phyloP scores from a whole-genome alignment of 352 stramenopile species.

The Phytopythium vexans region DNA sequence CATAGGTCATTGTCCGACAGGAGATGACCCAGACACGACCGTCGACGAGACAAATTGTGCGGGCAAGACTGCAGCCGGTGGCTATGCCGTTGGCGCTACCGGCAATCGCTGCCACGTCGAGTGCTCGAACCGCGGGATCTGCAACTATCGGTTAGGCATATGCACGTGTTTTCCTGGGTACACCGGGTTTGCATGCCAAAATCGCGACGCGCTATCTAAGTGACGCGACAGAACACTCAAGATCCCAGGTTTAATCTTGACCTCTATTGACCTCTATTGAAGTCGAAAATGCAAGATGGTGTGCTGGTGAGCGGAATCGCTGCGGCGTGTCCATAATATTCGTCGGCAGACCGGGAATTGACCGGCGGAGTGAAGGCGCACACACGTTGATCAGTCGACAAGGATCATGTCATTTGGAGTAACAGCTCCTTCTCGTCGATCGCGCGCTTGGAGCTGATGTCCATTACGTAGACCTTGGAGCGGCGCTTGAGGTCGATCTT shows the following conservation, averaged over 20 bases:
- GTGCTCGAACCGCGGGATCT: conserved; percentile 91
- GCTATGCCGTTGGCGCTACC: conserved; percentile 29
- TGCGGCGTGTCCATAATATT: conserved; percentile 7
- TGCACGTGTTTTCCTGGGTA: conserved; percentile 90
- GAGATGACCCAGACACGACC: conserved; percentile 69
- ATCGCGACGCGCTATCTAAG: conserved; percentile 23
- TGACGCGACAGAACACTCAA: no score
- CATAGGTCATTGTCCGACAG: conserved; percentile 75
- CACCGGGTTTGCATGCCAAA: conserved; percentile 53
- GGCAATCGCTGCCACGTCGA: conserved; percentile 91
- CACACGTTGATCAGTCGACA: background rate
- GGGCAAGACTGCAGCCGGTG: conserved; percentile 33
- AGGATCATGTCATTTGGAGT: conserved; percentile 43
- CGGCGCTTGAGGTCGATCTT: conserved; percentile 83
- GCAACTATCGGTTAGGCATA: conserved; percentile 79
- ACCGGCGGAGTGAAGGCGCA: conserved; percentile 12
- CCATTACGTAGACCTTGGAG: conserved; percentile 88
- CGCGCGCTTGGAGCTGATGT: conserved; percentile 80
- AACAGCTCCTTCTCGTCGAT: conserved; percentile 85
- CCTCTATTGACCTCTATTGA: no score
- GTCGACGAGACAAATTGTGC: conserved; percentile 78
- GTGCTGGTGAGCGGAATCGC: no score
- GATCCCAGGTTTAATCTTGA: no score
- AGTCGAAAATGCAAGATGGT: no score
- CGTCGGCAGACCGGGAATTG: conserved; percentile 16